phyloP scores from a whole-genome alignment of 2,329 filamentous ascomycete species.

The Fusarium camptoceras region DNA sequence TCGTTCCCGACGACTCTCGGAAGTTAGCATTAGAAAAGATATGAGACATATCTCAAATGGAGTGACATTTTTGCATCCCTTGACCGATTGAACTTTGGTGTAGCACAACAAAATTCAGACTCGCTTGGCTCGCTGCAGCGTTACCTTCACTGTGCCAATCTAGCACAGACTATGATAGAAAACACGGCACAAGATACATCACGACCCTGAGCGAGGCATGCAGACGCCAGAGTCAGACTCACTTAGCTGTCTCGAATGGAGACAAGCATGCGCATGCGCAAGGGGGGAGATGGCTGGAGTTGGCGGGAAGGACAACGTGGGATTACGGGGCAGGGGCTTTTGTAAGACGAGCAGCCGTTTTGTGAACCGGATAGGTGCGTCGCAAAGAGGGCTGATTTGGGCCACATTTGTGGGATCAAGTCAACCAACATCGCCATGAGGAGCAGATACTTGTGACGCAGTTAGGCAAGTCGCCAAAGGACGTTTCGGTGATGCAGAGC shows the following conservation, averaged over 20 bases:
- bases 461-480: slow-evolving; percentile 25
- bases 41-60: slow-evolving; percentile 13
- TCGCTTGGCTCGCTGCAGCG: slow-evolving; percentile 39
- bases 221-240: slow-evolving; percentile 13
- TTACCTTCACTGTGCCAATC: slow-evolving; percentile 27
- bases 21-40: slow-evolving; percentile 13
- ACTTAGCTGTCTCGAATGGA: slow-evolving; percentile 25
- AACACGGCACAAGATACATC: slow-evolving; percentile 18
- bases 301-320: slow-evolving; percentile 37
- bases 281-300: slow-evolving; percentile 17
- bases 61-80: slow-evolving; percentile 2
- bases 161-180: slow-evolving; percentile 23
- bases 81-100: slow-evolving; percentile 12
- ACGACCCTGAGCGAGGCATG: slow-evolving; percentile 13
- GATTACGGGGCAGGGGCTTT: slow-evolving; percentile 34
- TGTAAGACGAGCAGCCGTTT: slow-evolving; percentile 40
- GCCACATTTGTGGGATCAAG: slow-evolving; percentile 31
- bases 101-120: slow-evolving; percentile 28
- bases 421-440: background rate
- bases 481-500: slow-evolving; percentile 40
- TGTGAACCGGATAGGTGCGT: slow-evolving; percentile 43
- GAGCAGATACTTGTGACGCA: slow-evolving; percentile 9
- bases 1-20: slow-evolving; percentile 13
- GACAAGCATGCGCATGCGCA: slow-evolving; percentile 27
- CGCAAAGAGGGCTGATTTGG: slow-evolving; percentile 48